Percentiles rank a stretch among this genome's conserved stretches.
These are phyloP conservation scores for Millerozyma acaciae DNA, from an alignment of 805 yeast species.

Conservation along the genomic window DNA sequence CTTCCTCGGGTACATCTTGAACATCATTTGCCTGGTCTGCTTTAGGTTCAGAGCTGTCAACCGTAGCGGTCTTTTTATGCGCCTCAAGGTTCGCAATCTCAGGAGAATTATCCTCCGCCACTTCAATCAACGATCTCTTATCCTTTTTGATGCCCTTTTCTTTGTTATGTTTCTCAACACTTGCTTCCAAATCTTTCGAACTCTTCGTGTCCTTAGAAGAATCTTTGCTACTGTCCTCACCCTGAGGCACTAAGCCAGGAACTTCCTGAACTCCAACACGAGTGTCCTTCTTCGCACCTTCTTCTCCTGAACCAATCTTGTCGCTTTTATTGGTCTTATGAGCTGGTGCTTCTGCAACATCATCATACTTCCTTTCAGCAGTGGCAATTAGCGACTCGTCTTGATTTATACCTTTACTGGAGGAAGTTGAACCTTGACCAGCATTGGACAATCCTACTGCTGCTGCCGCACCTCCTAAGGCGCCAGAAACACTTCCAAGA, in stretches of 20 bases:
- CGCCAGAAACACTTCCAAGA: constrained; percentile 21
- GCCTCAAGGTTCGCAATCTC: constrained; percentile 10
- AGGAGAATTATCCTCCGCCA: constrained; percentile 20
- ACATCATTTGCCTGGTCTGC: constrained; percentile 8
- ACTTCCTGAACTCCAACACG: constrained; percentile 14
- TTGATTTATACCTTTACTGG: neutral
- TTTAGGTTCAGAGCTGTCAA: constrained; percentile 1
- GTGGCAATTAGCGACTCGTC: constrained; percentile 13
- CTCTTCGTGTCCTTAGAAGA: constrained; percentile 1
- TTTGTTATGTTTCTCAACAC: constrained; percentile 24
- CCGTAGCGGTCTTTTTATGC: constrained; percentile 10
- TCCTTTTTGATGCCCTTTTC: constrained; percentile 20
- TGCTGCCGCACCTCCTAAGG: constrained; percentile 13
- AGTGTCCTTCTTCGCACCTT: neutral
- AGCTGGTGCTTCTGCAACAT: constrained; percentile 11
- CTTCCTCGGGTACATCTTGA: constrained; percentile 11
- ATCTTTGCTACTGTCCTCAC: constrained; percentile 2
- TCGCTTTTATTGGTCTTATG: constrained; percentile 5
- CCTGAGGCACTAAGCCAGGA: constrained; percentile 16
- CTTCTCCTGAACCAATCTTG: neutral
- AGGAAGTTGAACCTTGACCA: neutral
- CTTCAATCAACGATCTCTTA: constrained; percentile 22
- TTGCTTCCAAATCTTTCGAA: constrained; percentile 12
- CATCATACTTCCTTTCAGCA: constrained; percentile 15
- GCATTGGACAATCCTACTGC: constrained; percentile 3